Base-by-base conservation (phyloP, 148 eudicot species). In the Chenopodium suecicum region DNA sequence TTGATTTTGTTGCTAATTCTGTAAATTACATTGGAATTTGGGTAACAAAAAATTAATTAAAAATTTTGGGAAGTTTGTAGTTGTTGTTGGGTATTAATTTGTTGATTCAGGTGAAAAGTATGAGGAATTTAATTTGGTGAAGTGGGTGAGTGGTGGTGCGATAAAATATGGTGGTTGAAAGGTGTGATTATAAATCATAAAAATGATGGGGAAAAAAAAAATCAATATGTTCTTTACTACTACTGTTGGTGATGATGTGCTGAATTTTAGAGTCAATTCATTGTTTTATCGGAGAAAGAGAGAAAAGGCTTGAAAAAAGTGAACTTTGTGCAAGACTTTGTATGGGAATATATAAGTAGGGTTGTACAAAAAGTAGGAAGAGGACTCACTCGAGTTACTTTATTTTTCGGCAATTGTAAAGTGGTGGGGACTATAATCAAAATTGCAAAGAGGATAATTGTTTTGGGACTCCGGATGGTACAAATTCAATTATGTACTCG, bases 31-130 rank as follows among this genome's bases (percentile, higher is more conserved):
- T 46, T 76, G 47, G 48, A 69, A 52, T 68, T 71, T 75, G 50
- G 66, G 50, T 20, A 9, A 16, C 16, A 63, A 9, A 44, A 9
- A 3, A 56, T 14, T 56, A 56, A 56, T 14, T 46, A 48, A 47
- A 73, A 29, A 20, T 19, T 58, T 58, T 58, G 66, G 75, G 34
- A 70, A 37, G 67, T 79, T 64, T n/a, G 67, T 27, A 27, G 29
- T 44, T 41, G 41, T 25, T 70, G 76, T 17, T 32, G 66, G 17
- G 78, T 70, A 66, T 77, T 47, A 47, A 66, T 68, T 75, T 80
- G 88, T 83, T 86, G 81, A 47, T 71, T 66, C 88, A 86, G 78
- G 81, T 77, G 77, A 80, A 76, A 46, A 80, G 83, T 73, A 83
- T 83, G 85, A 76, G 31, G 34, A 48, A 16, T 73, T 11, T 22